Base-by-base conservation (phyloP, 2,329 filamentous ascomycete genomes). In the Juglanconis oblonga region DNA sequence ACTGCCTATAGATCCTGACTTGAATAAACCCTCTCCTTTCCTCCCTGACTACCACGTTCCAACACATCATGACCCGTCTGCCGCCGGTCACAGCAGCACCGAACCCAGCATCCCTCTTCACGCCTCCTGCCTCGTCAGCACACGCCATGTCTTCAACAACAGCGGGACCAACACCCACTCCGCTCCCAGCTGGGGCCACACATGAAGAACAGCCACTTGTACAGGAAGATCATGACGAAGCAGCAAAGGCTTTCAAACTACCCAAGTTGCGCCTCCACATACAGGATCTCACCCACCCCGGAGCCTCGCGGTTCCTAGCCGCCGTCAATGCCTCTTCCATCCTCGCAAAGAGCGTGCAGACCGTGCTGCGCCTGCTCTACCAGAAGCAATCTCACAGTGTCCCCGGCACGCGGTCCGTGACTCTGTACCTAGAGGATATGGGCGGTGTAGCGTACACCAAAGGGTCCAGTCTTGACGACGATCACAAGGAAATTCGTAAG, bases 361-460 rank as follows among this genome's bases (percentile, higher is more conserved):
- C 84, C 64, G 91, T 97, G 14, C 82, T 95, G 52, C 77, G 79
- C 35, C 82, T 87, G 32, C 86, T 98, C 35, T 98, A 97, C 73
- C 17, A 35, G n/a, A 24, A 24, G 14, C 31, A 45, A 9, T 40
- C 56, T 29, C 7, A 50, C 59, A 36, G n/a, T 40, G 17, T 44
- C 24, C 35, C 54, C 42, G 48, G 50, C n/a, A 95, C 91, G 9
- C 89, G 92, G 62, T 96, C 91, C 55, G 86, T 98, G 17, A 97
- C 93, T 0, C 76, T 98, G 40, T 81, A 97, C 62, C 79, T 98
- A 4, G 86, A 90, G 35, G 80, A 86, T 65, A 92, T 96, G 84
- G 79, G 77, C 52, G 94, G 94, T 53, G 91, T 98, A 4, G 94
- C 94, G 24, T 96, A 97, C 77, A 97, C 94, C 1, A 92, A 85